These are phyloP conservation scores for Gaertneriomyces semiglobifer DNA, from an alignment of 192 early-diverging fungal species.

Conservation along the genomic window DNA sequence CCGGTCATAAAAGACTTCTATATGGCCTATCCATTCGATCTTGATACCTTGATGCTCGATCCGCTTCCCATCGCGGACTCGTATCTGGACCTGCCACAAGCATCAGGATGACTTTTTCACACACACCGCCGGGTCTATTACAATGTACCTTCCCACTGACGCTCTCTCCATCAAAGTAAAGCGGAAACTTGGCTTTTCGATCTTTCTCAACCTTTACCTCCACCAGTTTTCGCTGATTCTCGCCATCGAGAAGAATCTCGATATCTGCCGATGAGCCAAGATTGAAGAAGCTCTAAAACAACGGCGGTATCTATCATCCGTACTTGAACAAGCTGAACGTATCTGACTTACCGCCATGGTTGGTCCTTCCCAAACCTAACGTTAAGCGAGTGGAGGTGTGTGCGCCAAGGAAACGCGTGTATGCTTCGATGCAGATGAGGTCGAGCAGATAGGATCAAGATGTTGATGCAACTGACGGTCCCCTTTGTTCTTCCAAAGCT, in stretches of 20 bases:
- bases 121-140: too few species aligned
- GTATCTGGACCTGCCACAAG: slow-evolving; percentile 61
- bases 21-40: slow-evolving; percentile 97
- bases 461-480: too few species aligned
- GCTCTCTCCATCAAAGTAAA: slow-evolving; percentile 95
- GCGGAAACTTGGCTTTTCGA: slow-evolving; percentile 83
- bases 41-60: slow-evolving; percentile 98
- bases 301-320: too few species aligned
- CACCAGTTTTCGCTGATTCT: slow-evolving; percentile 86
- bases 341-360: too few species aligned
- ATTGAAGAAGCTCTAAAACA: slow-evolving; percentile 44
- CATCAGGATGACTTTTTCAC: background rate
- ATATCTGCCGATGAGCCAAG: slow-evolving; percentile 74
- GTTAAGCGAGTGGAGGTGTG: too few species aligned
- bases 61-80: slow-evolving; percentile 83
- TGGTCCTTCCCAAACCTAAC: too few species aligned
- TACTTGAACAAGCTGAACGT: too few species aligned
- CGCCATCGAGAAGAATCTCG: slow-evolving; percentile 75
- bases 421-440: too few species aligned
- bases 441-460: too few species aligned
- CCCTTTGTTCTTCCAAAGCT: too few species aligned
- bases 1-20: slow-evolving; percentile 94
- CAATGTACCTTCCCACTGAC: slow-evolving; percentile 82
- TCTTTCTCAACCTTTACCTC: slow-evolving; percentile 94
- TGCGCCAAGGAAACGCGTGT: too few species aligned